Evolutionary conservation across 257 asterid species (phyloP).

Genomic region (Forsythia viridissima): DNA sequence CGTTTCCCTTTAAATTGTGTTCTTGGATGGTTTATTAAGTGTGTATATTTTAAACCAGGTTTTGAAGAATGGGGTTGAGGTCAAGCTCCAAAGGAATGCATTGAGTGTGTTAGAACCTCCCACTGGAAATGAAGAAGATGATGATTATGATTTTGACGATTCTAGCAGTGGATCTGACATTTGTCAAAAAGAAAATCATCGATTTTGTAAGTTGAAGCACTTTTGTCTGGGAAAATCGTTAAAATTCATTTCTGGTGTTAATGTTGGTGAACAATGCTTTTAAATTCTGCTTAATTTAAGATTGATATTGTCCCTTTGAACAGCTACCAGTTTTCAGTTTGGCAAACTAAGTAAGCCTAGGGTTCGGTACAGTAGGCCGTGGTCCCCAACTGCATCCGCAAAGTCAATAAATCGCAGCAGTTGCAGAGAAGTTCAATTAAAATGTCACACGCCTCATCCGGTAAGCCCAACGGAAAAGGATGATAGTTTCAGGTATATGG

Average conservation of each 20-base stretch:
- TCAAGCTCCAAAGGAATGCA: constrained; percentile 93
- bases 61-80: constrained; percentile 92
- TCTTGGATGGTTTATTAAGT: background rate
- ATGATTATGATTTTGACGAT: constrained; percentile 68
- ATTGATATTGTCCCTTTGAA: constrained; percentile 22
- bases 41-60: constrained; percentile 44
- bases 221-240: constrained; percentile 10
- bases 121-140: constrained; percentile 82
- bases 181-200: constrained; percentile 57
- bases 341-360: constrained; percentile 74
- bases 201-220: constrained; percentile 54
- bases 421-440: constrained; percentile 54
- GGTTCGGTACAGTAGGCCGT: constrained; percentile 63
- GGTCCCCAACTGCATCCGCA: constrained; percentile 59
- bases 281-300: background rate
- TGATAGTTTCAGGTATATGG: background rate
- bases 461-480: constrained; percentile 35
- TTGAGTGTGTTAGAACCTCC: constrained; percentile 91
- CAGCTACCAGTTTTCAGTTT: constrained; percentile 68
- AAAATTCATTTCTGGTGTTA: constrained; percentile 12
- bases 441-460: constrained; percentile 39
- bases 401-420: constrained; percentile 50
- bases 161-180: constrained; percentile 82
- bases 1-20: background rate
- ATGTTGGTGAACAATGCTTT: background rate